Evolutionary conservation across 805 yeast species (phyloP), one percentile per base, ranked within the genome.

Genomic region (Brettanomyces custersianus): DNA sequence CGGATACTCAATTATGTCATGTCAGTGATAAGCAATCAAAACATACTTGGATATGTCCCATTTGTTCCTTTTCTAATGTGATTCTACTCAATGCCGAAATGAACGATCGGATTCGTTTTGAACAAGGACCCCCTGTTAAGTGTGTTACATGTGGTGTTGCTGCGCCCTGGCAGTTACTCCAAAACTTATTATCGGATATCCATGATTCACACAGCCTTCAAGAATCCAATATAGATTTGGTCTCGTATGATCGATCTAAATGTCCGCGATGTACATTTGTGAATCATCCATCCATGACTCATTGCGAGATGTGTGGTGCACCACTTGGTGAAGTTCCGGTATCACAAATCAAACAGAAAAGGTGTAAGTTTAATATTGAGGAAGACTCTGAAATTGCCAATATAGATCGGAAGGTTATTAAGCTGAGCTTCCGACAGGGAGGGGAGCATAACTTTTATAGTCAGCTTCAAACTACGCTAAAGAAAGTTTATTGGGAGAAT

Each of bases 251-350:
- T 23, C 62, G 59, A 2, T 64, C 63, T 24, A 66, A 61, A 41
- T 73, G 80, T 40, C 66, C 70, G 0, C 59, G 55, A 33, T 60
- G 65, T 36, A 60, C 97, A 0, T 90, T 87, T 49, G 60, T 74
- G 10, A 92, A 90, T 53, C 95, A 88, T 54, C 82, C 87, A 0
- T 74, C 83, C 3, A 63, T 90, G 65, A 57, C 66, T 25, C 67
- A 65, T 42, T 90, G 98, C 57, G 98, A 90, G 55, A 70, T 92
- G 51, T 90, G 97, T 60, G 96, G 95, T 0, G 64, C 79, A 0
- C 63, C 63, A 16, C 52, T 79, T 19, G 39, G 46, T 4, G 51
- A 66, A 2, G 15, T n/a, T n/a, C n/a, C n/a, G n/a, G 11, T 12
- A 9, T 9, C 25, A 9, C n/a, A 25, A 17, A 7, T n/a, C n/a